phyloP scores from a whole-genome alignment of 768 basidiomycete genomes.

The Leccinum obscurum region DNA sequence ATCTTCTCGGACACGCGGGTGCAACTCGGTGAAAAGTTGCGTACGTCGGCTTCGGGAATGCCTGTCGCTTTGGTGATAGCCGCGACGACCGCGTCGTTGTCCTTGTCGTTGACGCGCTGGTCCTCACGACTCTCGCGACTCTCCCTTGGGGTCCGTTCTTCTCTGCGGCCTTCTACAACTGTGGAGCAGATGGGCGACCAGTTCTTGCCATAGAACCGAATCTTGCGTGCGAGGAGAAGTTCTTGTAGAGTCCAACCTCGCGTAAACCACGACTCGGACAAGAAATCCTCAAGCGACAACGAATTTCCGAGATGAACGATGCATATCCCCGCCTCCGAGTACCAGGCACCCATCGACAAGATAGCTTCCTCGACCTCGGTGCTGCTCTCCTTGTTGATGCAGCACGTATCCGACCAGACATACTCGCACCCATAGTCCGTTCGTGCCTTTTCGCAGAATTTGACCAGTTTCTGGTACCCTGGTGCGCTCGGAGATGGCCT shows the following conservation, averaged over 20 bases:
- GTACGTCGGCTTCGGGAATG: slow-evolving; percentile 25
- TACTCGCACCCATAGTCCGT: slow-evolving; percentile 27
- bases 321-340: slow-evolving; percentile 23
- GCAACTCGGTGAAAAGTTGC: slow-evolving; percentile 21
- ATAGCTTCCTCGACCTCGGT: slow-evolving; percentile 31
- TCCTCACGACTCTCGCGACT: slow-evolving; percentile 10
- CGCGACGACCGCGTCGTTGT: slow-evolving; percentile 16
- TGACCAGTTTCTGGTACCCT: slow-evolving; percentile 28
- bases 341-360: slow-evolving; percentile 27
- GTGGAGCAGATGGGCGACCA: slow-evolving; percentile 21
- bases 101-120: slow-evolving; percentile 25
- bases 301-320: slow-evolving; percentile 28
- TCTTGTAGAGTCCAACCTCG: slow-evolving; percentile 27
- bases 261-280: slow-evolving; percentile 25
- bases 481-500: slow-evolving; percentile 16
- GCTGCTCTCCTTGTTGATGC: slow-evolving; percentile 29
- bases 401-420: slow-evolving; percentile 31
- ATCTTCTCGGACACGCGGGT: slow-evolving; percentile 25
- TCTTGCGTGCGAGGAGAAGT: slow-evolving; percentile 23
- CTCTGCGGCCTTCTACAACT: slow-evolving; percentile 15
- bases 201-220: slow-evolving; percentile 29
- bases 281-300: slow-evolving; percentile 21
- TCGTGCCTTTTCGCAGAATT: slow-evolving; percentile 29
- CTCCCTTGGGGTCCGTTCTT: slow-evolving; percentile 11
- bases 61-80: slow-evolving; percentile 19